Conservation (phyloP, 345 rosid species). For the Iberis pinnata region DNA sequence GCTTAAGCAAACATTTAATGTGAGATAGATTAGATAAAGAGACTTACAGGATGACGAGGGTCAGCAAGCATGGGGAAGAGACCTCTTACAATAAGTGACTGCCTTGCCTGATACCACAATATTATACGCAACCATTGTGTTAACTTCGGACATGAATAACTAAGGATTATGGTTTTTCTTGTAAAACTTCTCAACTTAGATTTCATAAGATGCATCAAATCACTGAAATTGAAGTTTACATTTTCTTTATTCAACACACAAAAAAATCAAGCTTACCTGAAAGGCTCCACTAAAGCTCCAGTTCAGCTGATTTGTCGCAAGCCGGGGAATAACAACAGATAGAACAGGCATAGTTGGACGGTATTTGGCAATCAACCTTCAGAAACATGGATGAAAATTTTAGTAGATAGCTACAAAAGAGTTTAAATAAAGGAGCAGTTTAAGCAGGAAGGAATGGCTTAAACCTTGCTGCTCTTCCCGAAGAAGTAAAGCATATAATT, state of each 20-base stretch:
- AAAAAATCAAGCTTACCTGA: slow-evolving; percentile 48
- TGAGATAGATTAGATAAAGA: no score
- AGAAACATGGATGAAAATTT: not conserved
- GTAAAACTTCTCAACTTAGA: no score
- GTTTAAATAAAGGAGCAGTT: not conserved
- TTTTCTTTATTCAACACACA: no score
- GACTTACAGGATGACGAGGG: slow-evolving; percentile 74
- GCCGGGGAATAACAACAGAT: slow-evolving; percentile 94
- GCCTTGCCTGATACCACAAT: slow-evolving; percentile 55
- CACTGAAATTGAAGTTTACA: no score
- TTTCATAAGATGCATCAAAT: no score
- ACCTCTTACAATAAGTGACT: slow-evolving; percentile 81
- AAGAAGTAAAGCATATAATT: slow-evolving; percentile 93
- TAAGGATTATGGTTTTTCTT: no score
- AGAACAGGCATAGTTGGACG: slow-evolving; percentile 98
- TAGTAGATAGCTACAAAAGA: not conserved
- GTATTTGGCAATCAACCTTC: slow-evolving; percentile 94
- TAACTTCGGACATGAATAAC: no score
- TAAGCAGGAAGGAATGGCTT: not conserved
- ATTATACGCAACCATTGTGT: no score
- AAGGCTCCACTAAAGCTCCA: slow-evolving; percentile 99
- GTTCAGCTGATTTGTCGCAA: slow-evolving; percentile 88
- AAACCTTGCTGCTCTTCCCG: slow-evolving; percentile 97
- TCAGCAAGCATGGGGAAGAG: slow-evolving; percentile 95
- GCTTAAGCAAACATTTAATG: no score